Conservation (phyloP, 106 monocot genomes). For the Phalaenopsis equestris region DNA sequence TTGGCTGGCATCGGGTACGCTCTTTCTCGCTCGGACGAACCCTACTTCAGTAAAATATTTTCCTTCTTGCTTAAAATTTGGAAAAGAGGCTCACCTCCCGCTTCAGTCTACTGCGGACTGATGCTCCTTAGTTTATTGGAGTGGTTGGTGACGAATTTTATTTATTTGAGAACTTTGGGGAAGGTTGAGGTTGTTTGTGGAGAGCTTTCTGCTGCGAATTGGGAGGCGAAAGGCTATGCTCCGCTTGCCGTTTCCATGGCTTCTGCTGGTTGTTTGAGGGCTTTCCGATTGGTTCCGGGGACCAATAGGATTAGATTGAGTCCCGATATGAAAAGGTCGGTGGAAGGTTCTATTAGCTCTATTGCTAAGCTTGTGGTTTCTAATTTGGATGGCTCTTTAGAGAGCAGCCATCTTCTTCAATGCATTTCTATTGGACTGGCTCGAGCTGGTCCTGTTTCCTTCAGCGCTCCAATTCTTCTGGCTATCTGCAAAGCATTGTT, state of each 20-base stretch:
- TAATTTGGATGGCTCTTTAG: constrained; percentile 12
- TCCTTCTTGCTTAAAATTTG: constrained; percentile 38
- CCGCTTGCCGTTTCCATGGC: constrained; percentile 55
- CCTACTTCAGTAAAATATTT: constrained; percentile 24
- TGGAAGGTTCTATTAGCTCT: constrained; percentile 45
- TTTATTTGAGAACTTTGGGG: constrained; percentile 15
- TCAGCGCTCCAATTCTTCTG: constrained; percentile 29
- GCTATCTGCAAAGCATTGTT: constrained; percentile 48
- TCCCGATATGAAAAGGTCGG: constrained; percentile 19
- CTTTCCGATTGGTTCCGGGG: constrained; percentile 31
- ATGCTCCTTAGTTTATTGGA: constrained; percentile 67
- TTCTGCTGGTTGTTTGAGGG: constrained; percentile 61
- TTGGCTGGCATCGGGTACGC: constrained; percentile 57
- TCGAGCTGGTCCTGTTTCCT: constrained; percentile 42
- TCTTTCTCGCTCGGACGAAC: constrained; percentile 15
- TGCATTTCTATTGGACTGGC: constrained; percentile 69
- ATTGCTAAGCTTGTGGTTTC: constrained; percentile 36
- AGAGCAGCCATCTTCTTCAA: constrained; percentile 37
- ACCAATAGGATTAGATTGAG: constrained; percentile 24
- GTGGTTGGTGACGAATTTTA: constrained; percentile 48
- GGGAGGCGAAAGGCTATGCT: constrained; percentile 8
- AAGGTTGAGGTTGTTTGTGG: constrained; percentile 33
- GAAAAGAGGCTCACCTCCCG: background rate
- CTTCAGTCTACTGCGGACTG: constrained; percentile 34
- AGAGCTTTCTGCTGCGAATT: constrained; percentile 27